Evolutionary conservation across 2,329 filamentous ascomycete genomes (phyloP).

Genomic region (Verticillium isaacii): DNA sequence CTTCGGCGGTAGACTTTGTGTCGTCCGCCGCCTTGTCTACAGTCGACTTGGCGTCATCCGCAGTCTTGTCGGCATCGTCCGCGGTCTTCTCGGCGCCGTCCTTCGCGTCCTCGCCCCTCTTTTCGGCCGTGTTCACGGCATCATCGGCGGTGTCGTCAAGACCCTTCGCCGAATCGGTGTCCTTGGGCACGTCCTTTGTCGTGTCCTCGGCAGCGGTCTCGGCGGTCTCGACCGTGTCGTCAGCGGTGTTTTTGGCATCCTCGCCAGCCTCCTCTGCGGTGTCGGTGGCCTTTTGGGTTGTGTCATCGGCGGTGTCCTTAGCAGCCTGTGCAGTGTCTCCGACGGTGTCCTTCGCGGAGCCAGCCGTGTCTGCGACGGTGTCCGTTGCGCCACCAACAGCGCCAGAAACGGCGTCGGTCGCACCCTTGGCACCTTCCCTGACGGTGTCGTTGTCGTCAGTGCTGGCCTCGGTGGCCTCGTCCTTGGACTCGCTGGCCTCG

Average conservation of each 20-base stretch:
- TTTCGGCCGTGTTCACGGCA: neutral
- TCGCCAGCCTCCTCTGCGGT: neutral
- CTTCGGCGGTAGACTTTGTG: neutral
- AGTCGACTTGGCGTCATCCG: neutral
- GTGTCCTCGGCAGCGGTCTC: constrained; percentile 6
- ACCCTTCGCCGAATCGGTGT: neutral
- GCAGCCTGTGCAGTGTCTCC: neutral
- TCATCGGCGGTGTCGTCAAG: neutral
- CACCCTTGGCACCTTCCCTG: constrained; percentile 1
- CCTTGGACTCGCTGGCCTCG: constrained; percentile 1
- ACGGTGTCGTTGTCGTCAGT: neutral
- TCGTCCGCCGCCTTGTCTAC: constrained; percentile 1
- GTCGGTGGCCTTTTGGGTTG: neutral
- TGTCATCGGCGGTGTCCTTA: neutral
- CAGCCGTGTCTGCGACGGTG: constrained; percentile 3
- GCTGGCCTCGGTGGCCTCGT: neutral
- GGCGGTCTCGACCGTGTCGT: neutral
- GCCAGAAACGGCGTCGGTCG: constrained; percentile 4
- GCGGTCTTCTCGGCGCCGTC: constrained; percentile 10
- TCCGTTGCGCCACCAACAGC: constrained; percentile 1
- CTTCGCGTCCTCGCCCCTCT: constrained; percentile 5
- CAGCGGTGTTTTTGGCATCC: neutral
- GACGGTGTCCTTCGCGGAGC: neutral
- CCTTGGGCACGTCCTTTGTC: neutral
- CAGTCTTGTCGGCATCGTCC: constrained; percentile 6